Evolutionary conservation across 768 basidiomycete genomes (phyloP).

Genomic region (Mycena amicta): DNA sequence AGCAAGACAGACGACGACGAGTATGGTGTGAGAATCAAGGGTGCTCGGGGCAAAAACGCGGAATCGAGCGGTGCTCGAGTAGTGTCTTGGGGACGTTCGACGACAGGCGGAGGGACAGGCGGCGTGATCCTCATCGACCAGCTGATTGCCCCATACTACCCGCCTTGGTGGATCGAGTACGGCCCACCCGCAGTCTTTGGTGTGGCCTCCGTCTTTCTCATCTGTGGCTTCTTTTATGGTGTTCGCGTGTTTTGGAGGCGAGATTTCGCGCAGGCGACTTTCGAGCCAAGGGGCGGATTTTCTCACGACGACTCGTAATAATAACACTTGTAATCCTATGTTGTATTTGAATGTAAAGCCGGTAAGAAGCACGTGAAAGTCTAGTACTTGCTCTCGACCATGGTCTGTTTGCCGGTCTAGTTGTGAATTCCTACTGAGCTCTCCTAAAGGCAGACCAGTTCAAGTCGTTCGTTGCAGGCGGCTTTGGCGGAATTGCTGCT

Average conservation of each 20-base stretch:
- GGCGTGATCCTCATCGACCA: constrained; percentile 89
- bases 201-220: constrained; percentile 57
- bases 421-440: not conserved
- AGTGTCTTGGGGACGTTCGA: constrained; percentile 75
- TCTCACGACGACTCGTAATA: constrained; percentile 52
- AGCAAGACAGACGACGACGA: constrained; percentile 52
- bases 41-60: constrained; percentile 66
- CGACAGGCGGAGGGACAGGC: constrained; percentile 71
- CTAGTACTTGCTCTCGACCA: not conserved
- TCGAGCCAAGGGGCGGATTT: constrained; percentile 88
- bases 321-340: too few relatives aligned
- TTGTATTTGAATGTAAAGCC: not conserved
- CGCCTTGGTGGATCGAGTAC: constrained; percentile 82
- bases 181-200: constrained; percentile 70
- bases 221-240: constrained; percentile 74
- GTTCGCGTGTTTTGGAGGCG: constrained; percentile 69
- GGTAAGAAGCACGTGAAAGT: not conserved
- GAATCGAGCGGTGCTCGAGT: constrained; percentile 66
- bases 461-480: constrained; percentile 93
- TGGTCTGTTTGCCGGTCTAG: not conserved
- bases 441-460: constrained; percentile 25
- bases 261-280: constrained; percentile 83
- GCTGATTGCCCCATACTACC: constrained; percentile 82
- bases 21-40: constrained; percentile 73
- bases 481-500: constrained; percentile 85